Base-by-base conservation (phyloP, 371 early-diverging fungal genomes). In the Apophysomyces sp. region DNA sequence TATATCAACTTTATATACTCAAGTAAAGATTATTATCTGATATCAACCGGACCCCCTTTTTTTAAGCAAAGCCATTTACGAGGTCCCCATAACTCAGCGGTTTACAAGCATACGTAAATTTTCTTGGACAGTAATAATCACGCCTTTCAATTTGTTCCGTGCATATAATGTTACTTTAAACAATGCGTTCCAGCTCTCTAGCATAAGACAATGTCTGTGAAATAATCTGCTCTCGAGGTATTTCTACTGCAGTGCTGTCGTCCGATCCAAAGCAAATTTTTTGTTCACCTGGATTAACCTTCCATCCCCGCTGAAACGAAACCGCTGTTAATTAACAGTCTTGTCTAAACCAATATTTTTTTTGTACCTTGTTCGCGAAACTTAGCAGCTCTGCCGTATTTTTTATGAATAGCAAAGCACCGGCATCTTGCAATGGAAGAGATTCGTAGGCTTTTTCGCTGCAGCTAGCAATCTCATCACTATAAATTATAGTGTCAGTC, bases 111-210 rank as follows among this genome's bases (percentile, higher is more conserved):
- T 34, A 34, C 3, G 13, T 34, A 34, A 34, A 13, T 63, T 57
- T 40, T 63, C 31, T 52, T 52, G 24, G 21, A 52, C 29, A n/a
- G n/a, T n/a, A n/a, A n/a, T n/a, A n/a, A n/a, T 41, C 9, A 34
- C 34, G 34, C 13, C 11, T 49, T 49, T 49, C 34, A 34, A 8
- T 34, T 34, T 34, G 11, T 34, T 34, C 34, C 4, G 34, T 34
- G 8, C 8, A 34, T 11, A 4, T 13, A n/a, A 31, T 53, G 13
- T 18, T 55, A 9, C 34, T 71, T 82, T 89, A 97, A 52, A 97
- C 97, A 82, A 98, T 98, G 62, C 94, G 90, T 76, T 98, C 98
- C 65, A 98, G 84, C 81, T 98, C 98, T 63, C 86, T 81, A 28
- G 98, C 98, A 76, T 97, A 98, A 18, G 82, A 70, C 70, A 97